A percentile compares a stretch with the other conserved stretches of the same genome.
phyloP scores from a whole-genome alignment of 805 yeast species.

The Metschnikowia continentalis region DNA sequence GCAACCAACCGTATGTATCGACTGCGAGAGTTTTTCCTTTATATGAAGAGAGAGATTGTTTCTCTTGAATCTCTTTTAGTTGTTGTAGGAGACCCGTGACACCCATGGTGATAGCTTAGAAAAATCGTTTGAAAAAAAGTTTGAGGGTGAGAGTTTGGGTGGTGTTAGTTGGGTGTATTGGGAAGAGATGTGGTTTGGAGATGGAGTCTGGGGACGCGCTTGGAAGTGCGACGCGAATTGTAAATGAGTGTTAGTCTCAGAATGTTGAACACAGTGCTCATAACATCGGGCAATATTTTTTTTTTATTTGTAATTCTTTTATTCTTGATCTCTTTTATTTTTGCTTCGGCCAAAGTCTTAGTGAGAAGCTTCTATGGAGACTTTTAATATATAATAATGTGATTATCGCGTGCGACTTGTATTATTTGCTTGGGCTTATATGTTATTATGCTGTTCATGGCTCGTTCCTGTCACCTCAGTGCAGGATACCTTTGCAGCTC shows the following conservation, averaged over 20 bases:
- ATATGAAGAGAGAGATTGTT: constrained; percentile 53
- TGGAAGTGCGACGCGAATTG: constrained; percentile 1
- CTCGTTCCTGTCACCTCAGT: not conserved
- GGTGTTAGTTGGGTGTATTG: no score
- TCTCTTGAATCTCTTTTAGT: constrained; percentile 67
- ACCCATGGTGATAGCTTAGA: constrained; percentile 51
- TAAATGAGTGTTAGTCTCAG: not conserved
- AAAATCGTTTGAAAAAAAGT: no score
- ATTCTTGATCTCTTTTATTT: no score
- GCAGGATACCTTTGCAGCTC: constrained; percentile 3
- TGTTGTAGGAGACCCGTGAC: constrained; percentile 78
- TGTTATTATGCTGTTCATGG: not conserved
- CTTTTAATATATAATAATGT: no score
- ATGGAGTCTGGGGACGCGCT: constrained; percentile 1
- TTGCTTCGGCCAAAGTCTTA: no score
- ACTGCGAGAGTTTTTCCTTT: constrained; percentile 78
- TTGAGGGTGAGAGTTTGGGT: no score
- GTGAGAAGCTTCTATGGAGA: no score
- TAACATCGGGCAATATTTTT: not conserved
- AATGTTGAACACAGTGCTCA: not conserved
- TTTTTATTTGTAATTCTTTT: no score
- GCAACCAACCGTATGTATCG: constrained; percentile 98
- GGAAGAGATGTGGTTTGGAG: not conserved
- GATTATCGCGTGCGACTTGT: no score
- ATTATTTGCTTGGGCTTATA: no score